Percentiles rank a stretch among this genome's conserved stretches.
phyloP scores from a whole-genome alignment of 495 filamentous ascomycete genomes.

The Diplogelasinospora grovesii region DNA sequence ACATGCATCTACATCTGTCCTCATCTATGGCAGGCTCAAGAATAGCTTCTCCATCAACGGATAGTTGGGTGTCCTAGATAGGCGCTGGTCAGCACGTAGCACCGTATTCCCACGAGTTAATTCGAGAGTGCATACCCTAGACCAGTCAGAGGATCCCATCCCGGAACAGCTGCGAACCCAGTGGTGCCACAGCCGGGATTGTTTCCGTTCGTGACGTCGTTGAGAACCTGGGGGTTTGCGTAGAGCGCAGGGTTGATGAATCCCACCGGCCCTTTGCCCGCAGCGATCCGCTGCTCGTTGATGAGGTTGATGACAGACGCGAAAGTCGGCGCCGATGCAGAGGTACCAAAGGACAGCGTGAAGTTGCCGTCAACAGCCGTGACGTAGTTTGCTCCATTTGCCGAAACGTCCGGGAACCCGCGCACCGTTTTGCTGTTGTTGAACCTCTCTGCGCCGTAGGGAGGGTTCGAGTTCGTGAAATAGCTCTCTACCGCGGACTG shows the following conservation, averaged over 20 bases:
- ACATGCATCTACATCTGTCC: too few species aligned
- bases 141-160: constrained; percentile 52
- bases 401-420: constrained; percentile 14
- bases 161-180: constrained; percentile 43
- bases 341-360: constrained; percentile 8
- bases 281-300: constrained; percentile 41
- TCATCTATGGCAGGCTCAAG: too few species aligned
- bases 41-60: too few species aligned
- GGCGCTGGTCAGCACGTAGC: too few species aligned
- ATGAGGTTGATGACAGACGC: constrained; percentile 24
- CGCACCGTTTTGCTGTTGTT: constrained; percentile 12
- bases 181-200: constrained; percentile 43
- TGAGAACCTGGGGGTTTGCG: constrained; percentile 36
- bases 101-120: too few species aligned
- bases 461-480: constrained; percentile 25
- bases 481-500: constrained; percentile 42
- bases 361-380: constrained; percentile 8
- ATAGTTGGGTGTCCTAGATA: too few species aligned
- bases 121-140: too few species aligned
- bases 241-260: constrained; percentile 50
- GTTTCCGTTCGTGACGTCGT: constrained; percentile 43
- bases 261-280: constrained; percentile 43
- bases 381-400: constrained; percentile 5
- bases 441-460: constrained; percentile 1
- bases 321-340: constrained; percentile 7